Evolutionary conservation across 2,329 filamentous ascomycete genomes (phyloP).

Genomic region (Bipolaris cookei): DNA sequence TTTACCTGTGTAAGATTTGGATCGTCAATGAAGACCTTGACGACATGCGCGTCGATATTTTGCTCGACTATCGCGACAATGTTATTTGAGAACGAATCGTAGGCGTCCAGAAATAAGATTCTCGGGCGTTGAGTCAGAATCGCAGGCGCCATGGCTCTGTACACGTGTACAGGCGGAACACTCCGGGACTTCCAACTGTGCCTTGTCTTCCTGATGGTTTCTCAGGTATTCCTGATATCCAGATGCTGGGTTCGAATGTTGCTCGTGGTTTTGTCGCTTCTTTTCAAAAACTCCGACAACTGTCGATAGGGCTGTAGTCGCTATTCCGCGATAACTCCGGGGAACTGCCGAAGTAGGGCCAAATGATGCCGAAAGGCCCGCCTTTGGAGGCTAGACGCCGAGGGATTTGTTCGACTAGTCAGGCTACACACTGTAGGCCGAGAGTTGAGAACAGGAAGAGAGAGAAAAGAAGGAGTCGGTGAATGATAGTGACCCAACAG

Average conservation of each 20-base stretch:
- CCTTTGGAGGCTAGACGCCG: neutral
- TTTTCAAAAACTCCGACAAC: slow-evolving; percentile 17
- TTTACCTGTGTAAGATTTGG: slow-evolving; percentile 9
- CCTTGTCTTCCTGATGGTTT: too few species aligned
- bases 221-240: neutral
- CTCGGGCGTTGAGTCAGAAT: slow-evolving; percentile 41
- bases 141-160: slow-evolving; percentile 37
- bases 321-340: slow-evolving; percentile 22
- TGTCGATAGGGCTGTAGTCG: slow-evolving; percentile 19
- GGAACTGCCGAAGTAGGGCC: slow-evolving; percentile 11
- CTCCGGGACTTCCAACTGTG: neutral
- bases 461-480: slow-evolving; percentile 4
- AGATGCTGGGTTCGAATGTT: neutral
- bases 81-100: slow-evolving; percentile 97
- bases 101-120: slow-evolving; percentile 91
- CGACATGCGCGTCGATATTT: slow-evolving; percentile 70
- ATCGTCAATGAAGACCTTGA: slow-evolving; percentile 72
- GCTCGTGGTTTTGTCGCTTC: slow-evolving; percentile 4
- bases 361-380: neutral
- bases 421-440: neutral
- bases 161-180: neutral
- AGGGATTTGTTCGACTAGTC: neutral
- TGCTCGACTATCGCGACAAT: slow-evolving; percentile 82
- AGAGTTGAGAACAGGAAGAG: neutral
- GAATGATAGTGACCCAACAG: slow-evolving; percentile 17